A percentile compares a stretch with the other conserved stretches of the same genome.
These are phyloP conservation scores for Xylariaceae sp. DNA, from an alignment of 2,329 filamentous ascomycete species.

Conservation along the genomic window DNA sequence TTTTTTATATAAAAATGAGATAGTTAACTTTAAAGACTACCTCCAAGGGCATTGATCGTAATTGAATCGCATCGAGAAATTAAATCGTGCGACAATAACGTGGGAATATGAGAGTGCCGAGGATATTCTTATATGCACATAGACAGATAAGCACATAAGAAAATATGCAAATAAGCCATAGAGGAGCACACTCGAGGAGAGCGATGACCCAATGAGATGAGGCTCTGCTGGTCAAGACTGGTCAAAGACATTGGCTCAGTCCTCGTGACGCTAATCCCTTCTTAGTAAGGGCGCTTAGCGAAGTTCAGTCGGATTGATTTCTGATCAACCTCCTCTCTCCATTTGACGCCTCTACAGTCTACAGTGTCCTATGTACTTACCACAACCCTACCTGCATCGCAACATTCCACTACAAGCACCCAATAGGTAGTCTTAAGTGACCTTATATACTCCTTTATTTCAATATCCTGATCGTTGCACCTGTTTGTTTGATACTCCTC, in stretches of 20 bases:
- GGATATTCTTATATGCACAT: not conserved
- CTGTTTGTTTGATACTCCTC: conserved; percentile 5
- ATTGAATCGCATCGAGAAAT: too few species aligned
- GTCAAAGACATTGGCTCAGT: not conserved
- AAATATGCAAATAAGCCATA: not conserved
- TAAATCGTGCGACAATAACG: too few species aligned
- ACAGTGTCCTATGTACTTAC: too few species aligned
- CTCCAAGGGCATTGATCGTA: too few species aligned
- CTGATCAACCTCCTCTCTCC: conserved; percentile 32
- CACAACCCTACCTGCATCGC: conserved; percentile 25
- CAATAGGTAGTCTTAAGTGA: not conserved
- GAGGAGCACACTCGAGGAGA: conserved; percentile 1
- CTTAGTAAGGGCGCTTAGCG: conserved; percentile 30
- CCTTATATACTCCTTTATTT: not conserved
- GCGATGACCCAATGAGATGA: conserved; percentile 9
- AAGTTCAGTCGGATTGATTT: conserved; percentile 32
- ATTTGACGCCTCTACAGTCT: too few species aligned
- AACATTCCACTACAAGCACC: conserved; percentile 22
- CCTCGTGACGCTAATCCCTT: conserved; percentile 24
- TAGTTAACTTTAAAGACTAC: too few species aligned
- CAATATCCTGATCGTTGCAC: conserved; percentile 1
- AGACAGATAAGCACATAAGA: not conserved
- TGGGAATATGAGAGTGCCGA: too few species aligned
- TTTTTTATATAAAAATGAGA: too few species aligned
- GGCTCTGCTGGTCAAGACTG: not conserved